Evolutionary conservation across 371 early-diverging fungal genomes (phyloP), one percentile per base, ranked within the genome.

Genomic region (Phascolomyces articulosus): DNA sequence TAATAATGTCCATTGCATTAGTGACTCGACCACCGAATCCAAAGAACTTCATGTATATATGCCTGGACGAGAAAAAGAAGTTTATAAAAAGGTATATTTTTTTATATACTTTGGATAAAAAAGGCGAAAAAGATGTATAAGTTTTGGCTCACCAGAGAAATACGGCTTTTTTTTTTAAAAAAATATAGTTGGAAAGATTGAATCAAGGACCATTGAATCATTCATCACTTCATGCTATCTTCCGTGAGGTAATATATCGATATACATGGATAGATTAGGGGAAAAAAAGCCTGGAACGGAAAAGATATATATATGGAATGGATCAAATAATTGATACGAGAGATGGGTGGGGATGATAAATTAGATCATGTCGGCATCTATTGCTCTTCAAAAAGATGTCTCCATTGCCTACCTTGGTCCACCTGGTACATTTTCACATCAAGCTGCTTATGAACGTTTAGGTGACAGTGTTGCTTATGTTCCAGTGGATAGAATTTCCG

Each of bases 371-470:
- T 94, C 95, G 1, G 94, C 95, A 0, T 92, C 94, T 10, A 92
- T 95, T 63, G 90, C 93, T 6, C 80, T 95, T 27, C 93, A 94
- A 77, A 86, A 90, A 55, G 89, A 94, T 21, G 85, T 91, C 9
- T 80, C 87, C 6, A 86, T 98, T 28, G 95, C 94, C 18, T 97
- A 92, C 69, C 86, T 98, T 15, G 98, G 98, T 4, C 97, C 98
- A 4, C 83, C 87, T 2, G 98, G 97, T 31, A 92, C 95, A n/a
- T 96, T 93, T 77, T 87, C 96, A n/a, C 93, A 96, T 71, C 93
- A 95, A 67, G 93, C 93, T 3, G 95, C 96, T n/a, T 76, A 78
- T 62, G 79, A 86, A 40, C 82, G 91, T 40, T 93, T 97, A 66
- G 96, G 94, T 9, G 93, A 92, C 65, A 85, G 89, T 60, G 87